Conservation (phyloP, 208 protist species). For the Leptomonas seymouri region DNA sequence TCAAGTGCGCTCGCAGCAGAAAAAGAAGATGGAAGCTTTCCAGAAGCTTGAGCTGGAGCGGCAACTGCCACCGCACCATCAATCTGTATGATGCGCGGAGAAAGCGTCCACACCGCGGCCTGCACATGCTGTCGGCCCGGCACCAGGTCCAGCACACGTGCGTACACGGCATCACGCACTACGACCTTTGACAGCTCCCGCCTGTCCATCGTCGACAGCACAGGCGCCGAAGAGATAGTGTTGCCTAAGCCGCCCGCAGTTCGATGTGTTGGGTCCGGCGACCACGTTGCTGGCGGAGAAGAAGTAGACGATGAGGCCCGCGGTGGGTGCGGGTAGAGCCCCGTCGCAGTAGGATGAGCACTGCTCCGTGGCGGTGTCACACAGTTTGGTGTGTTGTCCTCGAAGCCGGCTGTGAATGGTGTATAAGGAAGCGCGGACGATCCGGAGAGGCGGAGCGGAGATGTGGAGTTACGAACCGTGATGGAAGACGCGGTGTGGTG, state of each 20-base stretch:
- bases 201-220: constrained; percentile 53
- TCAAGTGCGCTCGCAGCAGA: too few relatives aligned
- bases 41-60: constrained; percentile 3
- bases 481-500: constrained; percentile 23
- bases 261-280: background rate
- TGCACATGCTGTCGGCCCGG: constrained; percentile 37
- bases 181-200: constrained; percentile 61
- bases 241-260: background rate
- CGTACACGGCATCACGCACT: constrained; percentile 50
- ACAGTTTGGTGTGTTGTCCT: background rate
- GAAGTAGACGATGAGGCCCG: background rate
- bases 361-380: constrained; percentile 3
- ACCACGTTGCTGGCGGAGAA: background rate
- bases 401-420: background rate
- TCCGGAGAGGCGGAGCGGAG: background rate
- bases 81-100: constrained; percentile 36
- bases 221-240: background rate
- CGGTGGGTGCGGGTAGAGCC: background rate
- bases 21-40: too few relatives aligned
- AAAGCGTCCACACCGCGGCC: constrained; percentile 39
- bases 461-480: constrained; percentile 17
- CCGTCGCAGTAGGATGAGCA: background rate
- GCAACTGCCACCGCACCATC: constrained; percentile 40
- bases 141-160: constrained; percentile 47
- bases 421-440: background rate